Base-by-base conservation (phyloP, 345 rosid species). In the Anacardium occidentale region DNA sequence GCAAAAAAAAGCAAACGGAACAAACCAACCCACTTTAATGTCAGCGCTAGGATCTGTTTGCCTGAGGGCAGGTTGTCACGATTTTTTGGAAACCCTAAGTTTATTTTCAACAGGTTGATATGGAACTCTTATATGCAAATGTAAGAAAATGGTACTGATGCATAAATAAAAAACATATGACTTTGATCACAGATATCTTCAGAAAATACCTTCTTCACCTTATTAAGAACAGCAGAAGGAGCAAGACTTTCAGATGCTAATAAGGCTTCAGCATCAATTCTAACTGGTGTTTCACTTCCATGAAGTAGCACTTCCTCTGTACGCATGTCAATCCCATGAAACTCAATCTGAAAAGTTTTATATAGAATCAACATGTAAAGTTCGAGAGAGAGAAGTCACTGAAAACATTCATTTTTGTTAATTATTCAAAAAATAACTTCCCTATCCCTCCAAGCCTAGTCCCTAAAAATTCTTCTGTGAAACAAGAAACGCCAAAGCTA, bases 1-100 rank as follows among this genome's bases (percentile, higher is more conserved):
- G 68, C 15, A 4, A 57, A 11, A 74, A n/a, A 61, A 9, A 66
- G 73, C 53, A 68, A 37, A 77, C 62, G 34, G 24, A 69, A 62
- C 61, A 57, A 62, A 32, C 76, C 64, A 70, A 78, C 99, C 40
- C 69, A 95, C 99, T 84, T 92, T 78, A 95, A 78, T 65, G 88
- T 91, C 81, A 95, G 85, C 22, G 98, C 98, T 54, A 95, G 77
- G 68, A 84, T 92, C 76, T 91, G 98, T 77, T 91, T 87, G 71
- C 99, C 99, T 11, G 98, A 92, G 68, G 93, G 97, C 76, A 95
- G 85, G 79, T 75, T 90, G 85, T 95, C 99, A 62, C 98, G 93
- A 53, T 59, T 24, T 58, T 84, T 83, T 67, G 91, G 76, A 74
- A 68, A 91, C 86, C 56, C 79, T 74, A 48, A 95, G 88, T 82